Base-by-base conservation (phyloP, 2,329 filamentous ascomycete genomes). In the Pseudogymnoascus sp. region DNA sequence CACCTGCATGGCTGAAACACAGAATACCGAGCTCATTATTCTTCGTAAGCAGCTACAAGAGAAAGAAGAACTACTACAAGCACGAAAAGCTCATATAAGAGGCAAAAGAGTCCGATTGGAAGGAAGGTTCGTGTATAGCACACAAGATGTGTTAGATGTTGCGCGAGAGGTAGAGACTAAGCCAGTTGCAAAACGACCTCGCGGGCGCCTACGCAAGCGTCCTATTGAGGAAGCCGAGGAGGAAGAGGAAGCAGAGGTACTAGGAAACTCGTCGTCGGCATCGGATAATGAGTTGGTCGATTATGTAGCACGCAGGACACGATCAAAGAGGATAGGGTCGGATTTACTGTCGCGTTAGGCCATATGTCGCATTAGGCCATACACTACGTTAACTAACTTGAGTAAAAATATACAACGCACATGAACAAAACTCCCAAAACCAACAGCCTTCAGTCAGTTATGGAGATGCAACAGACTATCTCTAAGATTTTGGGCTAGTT, bases 401-500 rank as follows among this genome's bases (percentile, higher is more conserved):
- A 43, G 41, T 46, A 46, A 4, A 24, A 24, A 46, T 12, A 43
- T 2, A 46, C 2, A 46, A 46, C 19, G 41, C 41, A 46, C 11
- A 46, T 14, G 41, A 46, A 46, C 41, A n/a, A 46, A 24, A 24
- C 41, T 14, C 41, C 5, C 5, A 46, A 24, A 2, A 10, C 41
- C 10, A 46, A 6, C 41, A 0, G 22, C 41, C 41, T 46, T 24
- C n/a, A n/a, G n/a, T n/a, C n/a, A 46, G 41, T 46, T 46, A 46
- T 46, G 41, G 41, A 46, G 41, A 14, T 46, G 41, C 22, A 6
- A 1, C 40, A 41, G 40, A 41, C 40, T 41, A 41, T 63, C 61
- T 19, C 61, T 22, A 38, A 60, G 53, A 50, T 22, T 46, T 31
- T 63, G 50, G 7, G 50, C 62, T 26, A 63, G 53, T 24, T 6